Base-by-base conservation (phyloP, 2,329 filamentous ascomycete genomes). In the Graphiopsis chlorocephala region DNA sequence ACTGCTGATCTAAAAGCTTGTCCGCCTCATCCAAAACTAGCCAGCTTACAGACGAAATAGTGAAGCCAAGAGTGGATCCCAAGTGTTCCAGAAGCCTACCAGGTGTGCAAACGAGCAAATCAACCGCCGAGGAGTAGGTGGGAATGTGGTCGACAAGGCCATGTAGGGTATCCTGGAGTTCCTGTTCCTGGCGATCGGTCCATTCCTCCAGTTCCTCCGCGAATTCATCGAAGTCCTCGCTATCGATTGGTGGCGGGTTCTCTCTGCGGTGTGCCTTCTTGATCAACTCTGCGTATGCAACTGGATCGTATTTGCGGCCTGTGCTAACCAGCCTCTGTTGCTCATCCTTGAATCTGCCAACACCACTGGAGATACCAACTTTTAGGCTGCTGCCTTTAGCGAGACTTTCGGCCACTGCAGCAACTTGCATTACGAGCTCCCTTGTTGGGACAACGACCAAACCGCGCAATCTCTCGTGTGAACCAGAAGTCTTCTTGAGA, bases 1-100 rank as follows among this genome's bases (percentile, higher is more conserved):
- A 73, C 45, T 74, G 72, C 76, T 98, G 92, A 50, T 93, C 90
- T 6, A 98, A 84, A 14, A 98, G 81, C 74, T 95, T 92, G 77
- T 98, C 94, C 12, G 94, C 95, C 78, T 98, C 94, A 72, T 98
- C 94, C 53, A 97, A 90, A 2, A 97, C 86, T 0, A 98, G 82
- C 93, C 93, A 98, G 66, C 91, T 86, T 4, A 97, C 82, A 73
- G 90, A 84, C 64, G 90, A 86, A 25, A 98, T 82, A 0, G 84
- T 86, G 75, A 98, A 97, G 0, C 92, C 93, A 3, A 87, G 86
- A 0, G 94, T 98, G 66, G 89, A 88, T 68, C 90, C 89, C 59
- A 97, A 84, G 76, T 98, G 94, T 72, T 98, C 94, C 4, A 98
- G 92, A 0, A 98, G 85, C 68, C 94, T 87, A 66, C 95, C 95